These are phyloP conservation scores for Chlorella sp. DNA, from an alignment of 139 green algal genomes.

Conservation along the genomic window DNA sequence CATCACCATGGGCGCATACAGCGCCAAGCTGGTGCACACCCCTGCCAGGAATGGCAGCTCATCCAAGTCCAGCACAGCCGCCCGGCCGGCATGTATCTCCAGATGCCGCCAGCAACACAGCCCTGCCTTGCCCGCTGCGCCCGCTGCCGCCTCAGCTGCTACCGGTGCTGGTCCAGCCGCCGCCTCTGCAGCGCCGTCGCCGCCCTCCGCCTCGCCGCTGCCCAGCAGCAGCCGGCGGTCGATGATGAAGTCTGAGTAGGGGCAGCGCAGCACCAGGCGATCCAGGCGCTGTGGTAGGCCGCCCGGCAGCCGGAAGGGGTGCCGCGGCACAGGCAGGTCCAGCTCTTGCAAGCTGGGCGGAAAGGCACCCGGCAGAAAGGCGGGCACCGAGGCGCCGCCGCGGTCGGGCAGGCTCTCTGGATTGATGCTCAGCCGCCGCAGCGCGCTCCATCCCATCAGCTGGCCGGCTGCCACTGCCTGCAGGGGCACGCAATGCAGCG, in stretches of 20 bases:
- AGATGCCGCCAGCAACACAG: neutral
- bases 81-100: neutral
- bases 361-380: neutral
- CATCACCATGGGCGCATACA: neutral
- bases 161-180: too few species aligned
- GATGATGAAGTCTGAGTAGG: neutral
- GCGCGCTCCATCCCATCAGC: neutral
- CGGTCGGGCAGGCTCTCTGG: neutral
- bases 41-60: neutral
- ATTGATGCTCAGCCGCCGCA: neutral
- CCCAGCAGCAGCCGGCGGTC: neutral
- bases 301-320: neutral
- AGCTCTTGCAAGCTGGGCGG: neutral
- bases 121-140: neutral
- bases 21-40: neutral
- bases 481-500: neutral
- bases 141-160: neutral
- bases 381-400: neutral
- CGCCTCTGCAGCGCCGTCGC: too few species aligned
- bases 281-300: neutral
- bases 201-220: too few species aligned
- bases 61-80: neutral
- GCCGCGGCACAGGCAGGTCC: conserved; percentile 9
- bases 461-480: neutral
- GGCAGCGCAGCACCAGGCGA: neutral